phyloP scores from a whole-genome alignment of 2,329 filamentous ascomycete species.

The Trichoderma semiorbis region DNA sequence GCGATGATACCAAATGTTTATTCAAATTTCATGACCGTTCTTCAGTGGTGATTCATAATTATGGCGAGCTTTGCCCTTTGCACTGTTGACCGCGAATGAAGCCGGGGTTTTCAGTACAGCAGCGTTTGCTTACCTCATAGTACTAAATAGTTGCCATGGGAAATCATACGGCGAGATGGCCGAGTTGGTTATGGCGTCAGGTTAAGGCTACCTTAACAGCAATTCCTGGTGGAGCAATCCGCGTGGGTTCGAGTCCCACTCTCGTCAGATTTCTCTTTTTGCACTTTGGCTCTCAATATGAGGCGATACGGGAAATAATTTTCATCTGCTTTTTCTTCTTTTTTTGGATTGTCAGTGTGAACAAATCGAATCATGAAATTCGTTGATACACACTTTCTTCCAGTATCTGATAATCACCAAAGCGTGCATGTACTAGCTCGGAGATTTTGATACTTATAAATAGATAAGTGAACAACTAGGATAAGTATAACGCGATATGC shows the following conservation, averaged over 20 bases:
- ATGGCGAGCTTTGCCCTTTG: background rate
- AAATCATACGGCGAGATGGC: slow-evolving; percentile 17
- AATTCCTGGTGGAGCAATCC: slow-evolving; percentile 22
- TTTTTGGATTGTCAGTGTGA: background rate
- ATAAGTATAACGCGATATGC: no score
- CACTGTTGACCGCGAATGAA: background rate
- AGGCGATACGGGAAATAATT: background rate
- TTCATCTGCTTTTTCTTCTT: background rate
- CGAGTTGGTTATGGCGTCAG: slow-evolving; percentile 21
- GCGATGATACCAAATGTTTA: background rate
- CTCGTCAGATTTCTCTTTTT: slow-evolving; percentile 17
- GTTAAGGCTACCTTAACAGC: slow-evolving; percentile 21
- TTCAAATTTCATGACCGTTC: background rate
- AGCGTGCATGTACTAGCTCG: no score
- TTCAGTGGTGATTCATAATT: background rate
- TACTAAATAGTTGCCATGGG: background rate
- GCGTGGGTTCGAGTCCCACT: slow-evolving; percentile 22
- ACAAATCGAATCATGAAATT: background rate
- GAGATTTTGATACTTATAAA: no score
- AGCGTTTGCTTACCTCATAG: background rate
- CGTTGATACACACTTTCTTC: no score
- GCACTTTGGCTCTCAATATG: background rate
- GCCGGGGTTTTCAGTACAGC: no score
- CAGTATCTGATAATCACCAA: no score
- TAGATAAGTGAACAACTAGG: no score